A percentile compares a stretch with the other conserved stretches of the same genome.
Conservation (phyloP, 805 yeast genomes). For the Grigorovia humatica region DNA sequence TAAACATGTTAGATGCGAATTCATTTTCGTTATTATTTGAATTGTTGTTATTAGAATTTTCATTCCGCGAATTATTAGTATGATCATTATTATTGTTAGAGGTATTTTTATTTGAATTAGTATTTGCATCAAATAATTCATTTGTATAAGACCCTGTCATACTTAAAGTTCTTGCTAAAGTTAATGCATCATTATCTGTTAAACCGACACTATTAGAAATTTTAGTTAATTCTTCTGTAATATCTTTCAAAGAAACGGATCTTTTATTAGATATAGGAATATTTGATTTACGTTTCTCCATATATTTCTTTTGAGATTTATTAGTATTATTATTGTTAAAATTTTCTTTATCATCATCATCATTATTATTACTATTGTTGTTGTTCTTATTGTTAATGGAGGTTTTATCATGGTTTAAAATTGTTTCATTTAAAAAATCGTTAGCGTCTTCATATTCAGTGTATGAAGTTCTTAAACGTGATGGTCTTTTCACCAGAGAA, state of each 20-base stretch:
- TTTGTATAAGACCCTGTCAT: conserved; percentile 49
- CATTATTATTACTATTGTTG: no score
- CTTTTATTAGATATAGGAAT: background rate
- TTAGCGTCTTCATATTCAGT: conserved; percentile 19
- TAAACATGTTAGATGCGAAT: conserved; percentile 24
- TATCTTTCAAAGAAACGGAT: conserved; percentile 53
- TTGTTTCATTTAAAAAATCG: conserved; percentile 20
- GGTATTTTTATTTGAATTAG: conserved; percentile 4
- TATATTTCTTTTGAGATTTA: no score
- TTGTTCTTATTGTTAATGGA: no score
- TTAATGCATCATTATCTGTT: conserved; percentile 70
- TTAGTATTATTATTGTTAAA: conserved; percentile 14
- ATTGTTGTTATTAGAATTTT: background rate
- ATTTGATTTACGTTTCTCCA: background rate
- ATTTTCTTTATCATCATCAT: conserved; percentile 16
- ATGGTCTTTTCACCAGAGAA: conserved; percentile 27
- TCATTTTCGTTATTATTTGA: conserved; percentile 8
- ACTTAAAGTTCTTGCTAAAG: conserved; percentile 71
- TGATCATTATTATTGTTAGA: background rate
- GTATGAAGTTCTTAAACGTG: conserved; percentile 25
- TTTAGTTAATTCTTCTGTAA: conserved; percentile 65
- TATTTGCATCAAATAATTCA: background rate
- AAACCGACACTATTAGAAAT: conserved; percentile 70
- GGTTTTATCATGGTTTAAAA: no score
- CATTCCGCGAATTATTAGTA: no score